phyloP scores from a whole-genome alignment of 2,329 filamentous ascomycete species.

The Capronia coronata region DNA sequence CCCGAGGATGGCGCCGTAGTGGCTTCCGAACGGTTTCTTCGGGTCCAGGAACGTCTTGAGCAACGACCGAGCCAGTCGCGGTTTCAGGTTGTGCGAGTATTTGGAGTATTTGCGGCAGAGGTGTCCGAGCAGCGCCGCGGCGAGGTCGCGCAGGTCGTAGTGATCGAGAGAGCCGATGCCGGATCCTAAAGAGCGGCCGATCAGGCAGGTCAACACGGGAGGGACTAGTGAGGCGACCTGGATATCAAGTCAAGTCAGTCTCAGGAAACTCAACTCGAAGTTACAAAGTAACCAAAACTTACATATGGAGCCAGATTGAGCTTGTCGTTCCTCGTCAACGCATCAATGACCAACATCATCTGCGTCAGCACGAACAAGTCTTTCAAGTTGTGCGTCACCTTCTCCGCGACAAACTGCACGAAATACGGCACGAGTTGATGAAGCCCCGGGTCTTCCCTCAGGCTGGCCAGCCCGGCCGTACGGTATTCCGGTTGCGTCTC shows the following conservation, averaged over 20 bases:
- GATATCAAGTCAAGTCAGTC: constrained; percentile 1
- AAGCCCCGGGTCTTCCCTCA: constrained; percentile 81
- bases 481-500: constrained; percentile 81
- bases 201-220: constrained; percentile 82
- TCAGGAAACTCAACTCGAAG: too few relatives aligned
- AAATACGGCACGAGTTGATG: constrained; percentile 97
- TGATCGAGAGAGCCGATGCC: constrained; percentile 50
- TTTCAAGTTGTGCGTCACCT: constrained; percentile 88
- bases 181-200: constrained; percentile 71
- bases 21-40: constrained; percentile 70
- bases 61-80: constrained; percentile 85
- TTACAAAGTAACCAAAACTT: too few relatives aligned
- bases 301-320: constrained; percentile 68
- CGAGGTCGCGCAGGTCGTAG: constrained; percentile 76
- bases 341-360: constrained; percentile 84
- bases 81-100: constrained; percentile 73
- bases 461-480: constrained; percentile 74
- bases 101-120: constrained; percentile 76
- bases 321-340: constrained; percentile 73
- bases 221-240: constrained; percentile 64
- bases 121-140: constrained; percentile 71
- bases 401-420: constrained; percentile 89
- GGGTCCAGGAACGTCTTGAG: constrained; percentile 88
- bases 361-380: constrained; percentile 81
- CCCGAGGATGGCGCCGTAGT: constrained; percentile 82